Evolutionary conservation across 2,329 filamentous ascomycete genomes (phyloP).

Genomic region (Pezicula rhizophila): DNA sequence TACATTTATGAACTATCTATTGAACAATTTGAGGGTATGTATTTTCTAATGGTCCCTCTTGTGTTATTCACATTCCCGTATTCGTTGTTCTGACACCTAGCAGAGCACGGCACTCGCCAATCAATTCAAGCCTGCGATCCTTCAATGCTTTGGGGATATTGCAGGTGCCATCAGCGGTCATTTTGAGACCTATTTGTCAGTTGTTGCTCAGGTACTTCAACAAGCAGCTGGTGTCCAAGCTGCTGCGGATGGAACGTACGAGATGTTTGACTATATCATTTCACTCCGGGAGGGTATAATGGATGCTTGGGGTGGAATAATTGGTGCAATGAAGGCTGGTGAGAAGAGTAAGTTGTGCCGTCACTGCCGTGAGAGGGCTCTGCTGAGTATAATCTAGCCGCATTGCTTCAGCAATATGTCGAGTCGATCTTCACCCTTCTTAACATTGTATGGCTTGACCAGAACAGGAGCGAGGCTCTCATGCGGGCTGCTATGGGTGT

Average conservation of each 20-base stretch:
- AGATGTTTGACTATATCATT: constrained; percentile 95
- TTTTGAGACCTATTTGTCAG: constrained; percentile 87
- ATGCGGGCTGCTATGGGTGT: constrained; percentile 96
- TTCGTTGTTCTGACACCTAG: constrained; percentile 27
- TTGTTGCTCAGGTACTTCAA: constrained; percentile 90
- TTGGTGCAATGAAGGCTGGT: constrained; percentile 85
- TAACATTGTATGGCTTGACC: constrained; percentile 71
- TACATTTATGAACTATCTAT: constrained; percentile 94
- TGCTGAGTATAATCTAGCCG: constrained; percentile 43
- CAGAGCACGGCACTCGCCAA: constrained; percentile 82
- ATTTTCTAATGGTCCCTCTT: constrained; percentile 11
- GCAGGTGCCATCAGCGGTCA: constrained; percentile 86
- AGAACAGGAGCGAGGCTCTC: constrained; percentile 83
- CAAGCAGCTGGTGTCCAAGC: constrained; percentile 82
- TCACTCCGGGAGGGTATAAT: constrained; percentile 96
- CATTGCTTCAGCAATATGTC: constrained; percentile 70
- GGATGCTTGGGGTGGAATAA: constrained; percentile 97
- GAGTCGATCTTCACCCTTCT: constrained; percentile 83
- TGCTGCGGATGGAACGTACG: constrained; percentile 74
- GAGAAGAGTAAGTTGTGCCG: constrained; percentile 57
- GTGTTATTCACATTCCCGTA: constrained; percentile 1
- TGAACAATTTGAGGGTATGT: constrained; percentile 80
- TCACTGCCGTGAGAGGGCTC: neutral
- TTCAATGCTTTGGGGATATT: constrained; percentile 97
- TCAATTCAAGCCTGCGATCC: constrained; percentile 95